Base-by-base conservation (phyloP, 2,329 filamentous ascomycete genomes). In the Epichloe amarillans region DNA sequence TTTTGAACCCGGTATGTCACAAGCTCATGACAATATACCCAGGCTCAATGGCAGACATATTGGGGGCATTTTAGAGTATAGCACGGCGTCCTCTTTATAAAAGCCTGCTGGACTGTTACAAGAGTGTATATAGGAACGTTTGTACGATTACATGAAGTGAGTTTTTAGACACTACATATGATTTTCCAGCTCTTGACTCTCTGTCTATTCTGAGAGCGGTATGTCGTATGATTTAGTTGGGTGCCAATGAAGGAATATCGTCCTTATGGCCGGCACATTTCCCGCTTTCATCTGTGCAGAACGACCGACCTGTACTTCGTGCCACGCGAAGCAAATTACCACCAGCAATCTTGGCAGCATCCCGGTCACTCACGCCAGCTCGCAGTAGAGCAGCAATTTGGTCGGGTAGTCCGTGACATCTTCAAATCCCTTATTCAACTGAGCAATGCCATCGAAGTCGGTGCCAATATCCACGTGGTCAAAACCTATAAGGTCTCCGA, bases 391-490 rank as follows among this genome's bases (percentile, higher is more conserved):
- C 86, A 3, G 79, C 81, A 8, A 96, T 77, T 43, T 96, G 68
- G 51, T 83, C 79, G 0, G 90, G 60, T 84, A 95, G 62, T 87
- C 88, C 46, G 83, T 82, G 6, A 95, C 88, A 64, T 95, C 89
- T 38, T 93, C 87, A 46, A 97, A 67, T 0, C 90, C 91, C 50
- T 71, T 64, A 0, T 90, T 88, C 4, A 82, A 82, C 1, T 59
- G 64, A 1, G 64, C 61, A 51, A 90, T 90, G 8, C 80, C 91
- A 63, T 96, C 90, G 63, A 90, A 96, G 64, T 97, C 91, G 49
- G 85, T 89, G 0, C 91, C 91, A 17, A 96, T 67, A 0, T 90
- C 91, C 15, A 96, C 88, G 63, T 95, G 79, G 40, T 90, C 85
- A 59, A 85, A 96, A 3, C 91, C 91, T 53, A 95, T 88, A 35